These are phyloP conservation scores for Funneliformis mosseae DNA, from an alignment of 192 early-diverging fungal species.

Conservation along the genomic window DNA sequence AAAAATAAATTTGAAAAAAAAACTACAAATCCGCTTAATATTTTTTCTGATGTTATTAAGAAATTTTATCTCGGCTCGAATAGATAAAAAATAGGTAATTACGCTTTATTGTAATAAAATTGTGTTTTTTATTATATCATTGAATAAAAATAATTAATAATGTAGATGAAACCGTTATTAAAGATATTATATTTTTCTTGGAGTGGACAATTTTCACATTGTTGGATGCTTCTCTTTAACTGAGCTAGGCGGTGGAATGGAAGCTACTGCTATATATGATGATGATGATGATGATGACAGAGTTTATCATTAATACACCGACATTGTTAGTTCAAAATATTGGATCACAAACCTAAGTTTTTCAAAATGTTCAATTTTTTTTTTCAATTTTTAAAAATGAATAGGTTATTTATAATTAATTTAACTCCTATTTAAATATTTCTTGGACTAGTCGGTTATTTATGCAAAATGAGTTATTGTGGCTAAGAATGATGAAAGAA, in stretches of 20 bases:
- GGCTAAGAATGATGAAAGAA: no score
- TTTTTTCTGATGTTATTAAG: constrained; percentile 52
- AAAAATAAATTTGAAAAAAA: constrained; percentile 63
- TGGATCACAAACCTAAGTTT: constrained; percentile 78
- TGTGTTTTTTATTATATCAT: no score
- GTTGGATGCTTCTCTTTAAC: constrained; percentile 80
- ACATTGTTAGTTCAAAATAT: constrained; percentile 73
- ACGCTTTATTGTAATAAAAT: no score
- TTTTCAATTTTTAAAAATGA: background rate
- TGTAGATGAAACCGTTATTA: constrained; percentile 60
- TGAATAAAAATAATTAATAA: background rate
- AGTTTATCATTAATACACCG: constrained; percentile 78
- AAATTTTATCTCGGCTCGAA: no score
- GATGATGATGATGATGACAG: constrained; percentile 55
- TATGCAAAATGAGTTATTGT: constrained; percentile 76
- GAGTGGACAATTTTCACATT: constrained; percentile 64
- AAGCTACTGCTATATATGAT: constrained; percentile 64
- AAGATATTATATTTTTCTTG: constrained; percentile 61
- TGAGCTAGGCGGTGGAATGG: constrained; percentile 82
- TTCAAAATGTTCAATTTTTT: no score
- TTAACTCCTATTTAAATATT: background rate
- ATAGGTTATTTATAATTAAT: background rate
- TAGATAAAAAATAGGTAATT: no score
- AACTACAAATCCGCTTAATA: constrained; percentile 68
- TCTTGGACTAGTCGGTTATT: constrained; percentile 47